Percentiles rank a stretch among this genome's conserved stretches.
phyloP scores from a whole-genome alignment of 768 basidiomycete species.

The Rhodotorula diobovata region DNA sequence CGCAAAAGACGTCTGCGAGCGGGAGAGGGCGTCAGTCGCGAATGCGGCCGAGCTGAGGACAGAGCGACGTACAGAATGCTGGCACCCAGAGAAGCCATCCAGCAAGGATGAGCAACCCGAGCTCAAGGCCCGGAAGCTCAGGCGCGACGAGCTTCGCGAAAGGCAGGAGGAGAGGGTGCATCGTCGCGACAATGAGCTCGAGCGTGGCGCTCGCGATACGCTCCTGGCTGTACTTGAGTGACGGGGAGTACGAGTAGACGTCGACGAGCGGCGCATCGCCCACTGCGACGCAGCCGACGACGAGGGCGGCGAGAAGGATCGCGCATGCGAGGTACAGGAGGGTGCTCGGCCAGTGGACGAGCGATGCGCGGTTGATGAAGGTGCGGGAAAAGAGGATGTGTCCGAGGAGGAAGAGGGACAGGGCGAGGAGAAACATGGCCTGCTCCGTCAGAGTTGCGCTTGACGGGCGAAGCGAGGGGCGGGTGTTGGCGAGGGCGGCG shows the following conservation, averaged over 20 bases:
- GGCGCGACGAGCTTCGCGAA: slow-evolving; percentile 9
- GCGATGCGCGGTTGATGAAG: slow-evolving; percentile 1
- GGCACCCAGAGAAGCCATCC: slow-evolving; percentile 11
- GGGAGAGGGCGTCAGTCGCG: too few relatives aligned
- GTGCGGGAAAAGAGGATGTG: not conserved
- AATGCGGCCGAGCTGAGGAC: too few relatives aligned
- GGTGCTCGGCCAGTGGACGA: slow-evolving; percentile 9
- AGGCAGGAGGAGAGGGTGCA: slow-evolving; percentile 3
- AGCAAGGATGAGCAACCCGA: slow-evolving; percentile 1
- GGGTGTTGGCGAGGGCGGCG: slow-evolving; percentile 14
- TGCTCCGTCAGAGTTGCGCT: not conserved
- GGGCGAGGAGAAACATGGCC: not conserved
- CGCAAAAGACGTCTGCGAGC: slow-evolving; percentile 8
- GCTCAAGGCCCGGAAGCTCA: not conserved
- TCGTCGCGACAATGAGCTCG: slow-evolving; percentile 37
- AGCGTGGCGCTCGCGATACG: slow-evolving; percentile 3
- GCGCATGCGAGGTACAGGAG: slow-evolving; percentile 1
- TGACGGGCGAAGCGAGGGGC: not conserved
- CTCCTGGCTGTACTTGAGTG: not conserved
- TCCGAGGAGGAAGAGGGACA: not conserved
- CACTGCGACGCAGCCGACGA: slow-evolving; percentile 8
- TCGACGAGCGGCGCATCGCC: not conserved
- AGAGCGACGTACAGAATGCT: slow-evolving; percentile 1
- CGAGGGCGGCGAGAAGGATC: slow-evolving; percentile 5
- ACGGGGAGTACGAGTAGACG: not conserved